Evolutionary conservation across 2,329 filamentous ascomycete species (phyloP).

Genomic region (Sordariomycetes sp.): DNA sequence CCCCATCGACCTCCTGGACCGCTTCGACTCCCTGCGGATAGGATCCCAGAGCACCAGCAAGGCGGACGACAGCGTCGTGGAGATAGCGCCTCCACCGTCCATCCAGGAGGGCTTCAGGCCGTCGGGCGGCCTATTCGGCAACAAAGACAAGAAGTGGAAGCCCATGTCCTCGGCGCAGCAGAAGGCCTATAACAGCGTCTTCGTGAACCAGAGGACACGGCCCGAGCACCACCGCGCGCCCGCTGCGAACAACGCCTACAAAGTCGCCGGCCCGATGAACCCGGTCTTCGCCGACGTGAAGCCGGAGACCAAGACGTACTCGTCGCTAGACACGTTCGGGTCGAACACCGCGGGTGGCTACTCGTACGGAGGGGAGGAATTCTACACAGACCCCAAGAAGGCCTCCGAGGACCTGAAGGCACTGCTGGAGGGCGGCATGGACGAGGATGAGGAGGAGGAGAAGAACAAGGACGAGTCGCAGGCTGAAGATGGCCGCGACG

Average conservation of each 20-base stretch:
- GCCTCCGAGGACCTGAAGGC: conserved; percentile 71
- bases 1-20: conserved; percentile 7
- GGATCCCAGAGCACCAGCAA: conserved; percentile 4
- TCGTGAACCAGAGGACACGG: conserved; percentile 41
- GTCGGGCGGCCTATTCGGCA: conserved; percentile 5
- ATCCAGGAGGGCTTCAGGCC: conserved; percentile 7
- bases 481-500: conserved; percentile 15
- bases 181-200: conserved; percentile 37
- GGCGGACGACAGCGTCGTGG: conserved; percentile 9
- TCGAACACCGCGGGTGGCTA: conserved; percentile 2
- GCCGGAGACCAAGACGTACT: conserved; percentile 1
- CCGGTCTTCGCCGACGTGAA: neutral
- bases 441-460: conserved; percentile 55
- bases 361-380: conserved; percentile 29
- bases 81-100: conserved; percentile 4
- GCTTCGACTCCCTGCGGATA: conserved; percentile 10
- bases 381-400: conserved; percentile 61
- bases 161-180: conserved; percentile 40
- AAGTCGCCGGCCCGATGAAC: conserved; percentile 28
- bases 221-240: conserved; percentile 43
- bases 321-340: conserved; percentile 6
- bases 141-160: conserved; percentile 5
- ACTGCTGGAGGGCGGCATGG: conserved; percentile 70
- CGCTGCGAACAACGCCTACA: conserved; percentile 31
- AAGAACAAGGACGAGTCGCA: conserved; percentile 18